phyloP scores from a whole-genome alignment of 495 filamentous ascomycete species.

The Penicillium cinerascens region DNA sequence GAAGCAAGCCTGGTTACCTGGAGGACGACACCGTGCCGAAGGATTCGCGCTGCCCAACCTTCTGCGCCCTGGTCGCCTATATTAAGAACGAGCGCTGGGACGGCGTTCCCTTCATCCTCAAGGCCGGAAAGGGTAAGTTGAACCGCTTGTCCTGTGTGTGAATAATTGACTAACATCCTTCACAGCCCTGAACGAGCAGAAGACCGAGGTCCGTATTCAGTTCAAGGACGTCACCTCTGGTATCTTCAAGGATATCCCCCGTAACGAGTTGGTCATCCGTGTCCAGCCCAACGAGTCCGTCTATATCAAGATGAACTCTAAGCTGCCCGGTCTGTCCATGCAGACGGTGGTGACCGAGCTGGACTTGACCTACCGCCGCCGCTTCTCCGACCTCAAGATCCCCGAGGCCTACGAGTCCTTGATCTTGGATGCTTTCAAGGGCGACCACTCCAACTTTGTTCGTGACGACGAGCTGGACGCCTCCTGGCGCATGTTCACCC shows the following conservation, averaged over 20 bases:
- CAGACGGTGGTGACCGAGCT: slow-evolving; percentile 99
- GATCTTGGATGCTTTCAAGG: slow-evolving; percentile 96
- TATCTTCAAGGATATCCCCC: slow-evolving; percentile 99
- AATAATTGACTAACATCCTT: slow-evolving; percentile 4
- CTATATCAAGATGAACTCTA: slow-evolving; percentile 99
- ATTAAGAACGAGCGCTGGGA: slow-evolving; percentile 99
- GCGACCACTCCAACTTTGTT: slow-evolving; percentile 99
- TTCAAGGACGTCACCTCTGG: slow-evolving; percentile 99
- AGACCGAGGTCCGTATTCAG: slow-evolving; percentile 99
- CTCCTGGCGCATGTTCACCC: slow-evolving; percentile 98
- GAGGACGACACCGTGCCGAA: slow-evolving; percentile 98
- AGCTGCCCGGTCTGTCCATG: slow-evolving; percentile 97
- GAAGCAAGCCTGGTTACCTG: slow-evolving; percentile 96
- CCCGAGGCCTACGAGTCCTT: slow-evolving; percentile 98
- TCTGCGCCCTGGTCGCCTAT: slow-evolving; percentile 93
- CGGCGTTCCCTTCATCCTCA: slow-evolving; percentile 98
- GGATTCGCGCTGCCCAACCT: slow-evolving; percentile 95
- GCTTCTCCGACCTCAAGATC: slow-evolving; percentile 99
- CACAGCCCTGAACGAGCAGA: slow-evolving; percentile 93
- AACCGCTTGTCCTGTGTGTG: neutral
- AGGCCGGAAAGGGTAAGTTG: slow-evolving; percentile 80
- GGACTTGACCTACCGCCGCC: slow-evolving; percentile 94
- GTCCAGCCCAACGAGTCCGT: slow-evolving; percentile 99
- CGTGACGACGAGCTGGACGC: slow-evolving; percentile 98
- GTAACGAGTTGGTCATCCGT: slow-evolving; percentile 98